These are phyloP conservation scores for Phytopythium mirpurense DNA, from an alignment of 352 stramenopile genomes.

Conservation along the genomic window DNA sequence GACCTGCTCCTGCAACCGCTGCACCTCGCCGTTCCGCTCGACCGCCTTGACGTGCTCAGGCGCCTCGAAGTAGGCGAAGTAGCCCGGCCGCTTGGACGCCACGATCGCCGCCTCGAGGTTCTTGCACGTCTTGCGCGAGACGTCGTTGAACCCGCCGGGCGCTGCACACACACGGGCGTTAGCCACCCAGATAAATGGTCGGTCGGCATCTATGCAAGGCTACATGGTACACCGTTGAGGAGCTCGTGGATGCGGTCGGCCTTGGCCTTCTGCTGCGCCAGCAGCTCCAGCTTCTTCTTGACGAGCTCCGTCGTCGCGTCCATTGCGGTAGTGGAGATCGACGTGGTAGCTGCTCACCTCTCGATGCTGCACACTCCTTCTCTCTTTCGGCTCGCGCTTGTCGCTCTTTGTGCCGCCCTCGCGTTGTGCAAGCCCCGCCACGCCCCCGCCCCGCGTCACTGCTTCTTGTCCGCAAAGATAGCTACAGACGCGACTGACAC, in stretches of 20 bases:
- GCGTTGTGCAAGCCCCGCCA: too few relatives aligned
- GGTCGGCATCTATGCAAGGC: too few relatives aligned
- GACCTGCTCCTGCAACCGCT: conserved; percentile 53
- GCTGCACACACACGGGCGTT: conserved; percentile 20
- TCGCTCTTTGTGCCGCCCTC: not conserved
- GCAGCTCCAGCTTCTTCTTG: conserved; percentile 75
- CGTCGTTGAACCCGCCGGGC: conserved; percentile 65
- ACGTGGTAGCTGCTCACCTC: too few relatives aligned
- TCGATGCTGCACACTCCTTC: too few relatives aligned
- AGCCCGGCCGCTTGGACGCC: conserved; percentile 63
- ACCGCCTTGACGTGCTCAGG: conserved; percentile 50
- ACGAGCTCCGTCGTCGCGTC: conserved; percentile 55
- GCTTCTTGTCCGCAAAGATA: not conserved
- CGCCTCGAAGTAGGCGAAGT: conserved; percentile 69
- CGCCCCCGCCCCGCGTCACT: not conserved
- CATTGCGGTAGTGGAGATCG: too few relatives aligned
- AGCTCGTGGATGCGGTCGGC: conserved; percentile 53
- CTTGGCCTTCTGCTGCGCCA: conserved; percentile 62
- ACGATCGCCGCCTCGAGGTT: conserved; percentile 76
- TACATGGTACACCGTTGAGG: conserved; percentile 53
- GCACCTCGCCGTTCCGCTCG: conserved; percentile 50
- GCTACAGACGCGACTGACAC: too few relatives aligned
- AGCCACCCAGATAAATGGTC: too few relatives aligned
- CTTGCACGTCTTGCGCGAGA: conserved; percentile 71
- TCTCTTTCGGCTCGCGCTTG: too few relatives aligned